These are phyloP conservation scores for Colletotrichum liriopes DNA, from an alignment of 2,329 filamentous ascomycete species.

Conservation along the genomic window DNA sequence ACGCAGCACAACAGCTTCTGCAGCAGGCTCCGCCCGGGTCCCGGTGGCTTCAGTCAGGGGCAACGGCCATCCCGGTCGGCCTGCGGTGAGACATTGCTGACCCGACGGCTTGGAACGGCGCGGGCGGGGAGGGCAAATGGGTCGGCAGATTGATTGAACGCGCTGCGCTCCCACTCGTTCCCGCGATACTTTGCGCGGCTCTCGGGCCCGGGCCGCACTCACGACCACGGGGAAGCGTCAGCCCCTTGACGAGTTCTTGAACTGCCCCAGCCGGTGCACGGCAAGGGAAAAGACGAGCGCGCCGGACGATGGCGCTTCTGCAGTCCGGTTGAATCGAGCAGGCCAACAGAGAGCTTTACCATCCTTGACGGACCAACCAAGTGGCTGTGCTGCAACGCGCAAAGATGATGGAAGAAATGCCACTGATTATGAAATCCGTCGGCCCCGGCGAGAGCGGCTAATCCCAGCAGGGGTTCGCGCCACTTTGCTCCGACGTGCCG, in stretches of 20 bases:
- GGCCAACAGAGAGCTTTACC: no score
- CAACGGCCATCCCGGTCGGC: not conserved
- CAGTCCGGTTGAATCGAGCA: no score
- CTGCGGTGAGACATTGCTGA: conserved; percentile 2
- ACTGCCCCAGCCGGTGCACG: no score
- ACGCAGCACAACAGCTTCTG: not conserved
- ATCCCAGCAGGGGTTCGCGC: conserved; percentile 26
- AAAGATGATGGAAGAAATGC: conserved; percentile 12
- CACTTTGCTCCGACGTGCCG: conserved; percentile 37
- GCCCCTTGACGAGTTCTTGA: no score
- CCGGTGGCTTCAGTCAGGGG: not conserved
- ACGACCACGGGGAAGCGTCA: not conserved
- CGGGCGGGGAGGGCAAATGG: not conserved
- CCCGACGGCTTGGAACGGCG: conserved; percentile 8
- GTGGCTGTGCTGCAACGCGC: not conserved
- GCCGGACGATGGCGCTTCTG: not conserved
- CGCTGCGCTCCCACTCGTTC: not conserved
- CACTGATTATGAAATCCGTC: conserved; percentile 33
- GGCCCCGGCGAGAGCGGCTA: conserved; percentile 12
- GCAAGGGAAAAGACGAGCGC: no score
- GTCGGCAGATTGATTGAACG: not conserved
- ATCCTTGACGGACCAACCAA: not conserved
- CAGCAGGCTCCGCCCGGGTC: not conserved
- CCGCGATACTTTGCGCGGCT: not conserved
- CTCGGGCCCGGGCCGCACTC: not conserved